Percentiles rank a stretch among this genome's conserved stretches.
These are phyloP conservation scores for Pythium aquatile DNA, from an alignment of 352 stramenopile species.

Conservation along the genomic window DNA sequence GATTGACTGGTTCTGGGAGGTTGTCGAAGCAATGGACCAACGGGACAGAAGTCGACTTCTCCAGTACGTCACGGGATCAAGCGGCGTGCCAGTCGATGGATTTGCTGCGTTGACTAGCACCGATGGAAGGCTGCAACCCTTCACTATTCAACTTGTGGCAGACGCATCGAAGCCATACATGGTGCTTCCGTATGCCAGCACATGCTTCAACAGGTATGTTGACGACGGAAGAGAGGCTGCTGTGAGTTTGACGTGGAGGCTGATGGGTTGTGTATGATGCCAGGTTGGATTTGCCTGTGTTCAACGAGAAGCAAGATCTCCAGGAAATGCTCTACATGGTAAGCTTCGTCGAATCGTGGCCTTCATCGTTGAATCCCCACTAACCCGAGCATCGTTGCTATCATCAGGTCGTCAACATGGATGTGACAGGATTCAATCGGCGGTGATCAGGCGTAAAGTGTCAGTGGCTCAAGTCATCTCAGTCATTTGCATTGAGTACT, in stretches of 20 bases:
- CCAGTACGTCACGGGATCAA: conserved; percentile 84
- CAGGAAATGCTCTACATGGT: conserved; percentile 93
- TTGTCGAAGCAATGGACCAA: conserved; percentile 57
- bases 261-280: conserved; percentile 2
- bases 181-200: conserved; percentile 71
- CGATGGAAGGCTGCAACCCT: conserved; percentile 67
- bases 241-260: not conserved
- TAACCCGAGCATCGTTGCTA: not conserved
- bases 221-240: not conserved
- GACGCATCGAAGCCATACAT: conserved; percentile 45
- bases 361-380: not conserved
- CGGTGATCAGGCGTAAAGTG: conserved; percentile 27
- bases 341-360: conserved; percentile 12
- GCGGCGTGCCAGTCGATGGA: conserved; percentile 74
- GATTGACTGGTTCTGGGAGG: conserved; percentile 82
- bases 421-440: conserved; percentile 77
- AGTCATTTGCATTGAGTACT: not conserved
- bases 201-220: conserved; percentile 74
- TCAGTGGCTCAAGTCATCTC: not conserved
- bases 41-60: conserved; percentile 64
- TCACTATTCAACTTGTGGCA: conserved; percentile 70
- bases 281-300: conserved; percentile 77
- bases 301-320: conserved; percentile 87
- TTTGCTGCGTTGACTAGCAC: conserved; percentile 81
- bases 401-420: conserved; percentile 55